phyloP scores from a whole-genome alignment of 2,329 filamentous ascomycete species.

The Claviceps sorghi region DNA sequence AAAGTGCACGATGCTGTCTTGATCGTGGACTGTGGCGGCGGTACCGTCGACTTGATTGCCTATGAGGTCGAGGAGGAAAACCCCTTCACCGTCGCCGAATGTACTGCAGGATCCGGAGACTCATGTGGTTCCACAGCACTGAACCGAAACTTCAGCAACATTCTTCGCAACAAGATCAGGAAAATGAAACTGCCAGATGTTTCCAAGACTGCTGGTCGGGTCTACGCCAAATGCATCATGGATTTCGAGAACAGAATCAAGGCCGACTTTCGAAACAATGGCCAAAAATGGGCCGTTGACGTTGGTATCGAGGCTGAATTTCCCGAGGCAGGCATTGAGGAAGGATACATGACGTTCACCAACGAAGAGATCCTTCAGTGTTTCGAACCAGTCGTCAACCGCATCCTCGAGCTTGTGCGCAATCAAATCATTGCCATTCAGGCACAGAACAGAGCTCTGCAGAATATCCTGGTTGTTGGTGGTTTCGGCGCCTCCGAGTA shows the following conservation, averaged over 20 bases:
- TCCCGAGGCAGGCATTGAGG: conserved; percentile 93
- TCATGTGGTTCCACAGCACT: conserved; percentile 96
- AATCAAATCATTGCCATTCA: conserved; percentile 99
- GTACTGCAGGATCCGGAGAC: conserved; percentile 91
- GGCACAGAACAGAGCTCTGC: conserved; percentile 82
- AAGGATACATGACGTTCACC: conserved; percentile 99
- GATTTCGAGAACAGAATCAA: conserved; percentile 99
- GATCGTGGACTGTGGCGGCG: conserved; percentile 96
- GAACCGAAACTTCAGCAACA: conserved; percentile 97
- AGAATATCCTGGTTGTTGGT: conserved; percentile 95
- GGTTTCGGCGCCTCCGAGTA: conserved; percentile 98
- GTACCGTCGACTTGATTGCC: conserved; percentile 95
- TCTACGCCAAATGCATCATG: conserved; percentile 99
- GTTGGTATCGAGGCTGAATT: conserved; percentile 98
- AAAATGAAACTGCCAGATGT: conserved; percentile 99
- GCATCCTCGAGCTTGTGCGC: conserved; percentile 86
- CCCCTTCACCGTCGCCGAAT: conserved; percentile 92
- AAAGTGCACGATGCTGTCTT: conserved; percentile 98
- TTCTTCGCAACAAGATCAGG: conserved; percentile 88
- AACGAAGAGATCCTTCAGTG: conserved; percentile 98
- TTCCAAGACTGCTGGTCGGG: conserved; percentile 91
- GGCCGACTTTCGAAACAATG: conserved; percentile 97
- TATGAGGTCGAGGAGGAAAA: conserved; percentile 98
- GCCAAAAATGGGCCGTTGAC: conserved; percentile 97
- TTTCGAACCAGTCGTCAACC: conserved; percentile 95